Base-by-base conservation (phyloP, 495 filamentous ascomycete species). In the Bathelium albidoporum region DNA sequence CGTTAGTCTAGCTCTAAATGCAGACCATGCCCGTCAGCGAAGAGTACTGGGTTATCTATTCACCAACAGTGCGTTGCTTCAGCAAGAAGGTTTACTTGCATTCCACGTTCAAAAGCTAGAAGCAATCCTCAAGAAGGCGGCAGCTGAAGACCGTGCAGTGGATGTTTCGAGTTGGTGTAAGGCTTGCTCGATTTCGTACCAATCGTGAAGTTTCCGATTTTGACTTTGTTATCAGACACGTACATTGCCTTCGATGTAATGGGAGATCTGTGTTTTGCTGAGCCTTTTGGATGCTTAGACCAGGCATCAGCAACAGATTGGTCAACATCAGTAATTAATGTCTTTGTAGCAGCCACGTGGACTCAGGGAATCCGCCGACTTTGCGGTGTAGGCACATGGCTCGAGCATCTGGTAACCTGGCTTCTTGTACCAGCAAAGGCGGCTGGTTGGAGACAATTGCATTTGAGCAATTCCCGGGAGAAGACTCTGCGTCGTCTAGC, bases 281-380 rank as follows among this genome's bases (percentile, higher is more conserved):
- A 75, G 61, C 71, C 73, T 5, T 74, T 75, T 62, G 73, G 71
- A 36, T 73, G 70, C 41, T 66, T 75, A 52, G 66, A 71, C 14
- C 49, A 64, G n/a, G 60, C 64, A 28, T 20, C 24, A 2, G 28
- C 22, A 2, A 62, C 59, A 14, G 58, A 66, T 26, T 49, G 44
- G 44, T 49, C 44, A n/a, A 49, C 44, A 5, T 49, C 44, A 16
- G 44, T 41, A 16, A 32, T 16, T 29, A 61, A 64, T 55, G 32
- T 34, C 2, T 41, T 66, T n/a, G 32, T 28, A n/a, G 44, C 44
- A 49, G 44, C 44, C 20, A 49, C 44, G 9, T 49, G 44, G 44
- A 49, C 44, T 5, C 44, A 49, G 18, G 44, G 14, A 10, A 49
- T 49, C 14, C 44, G 44, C 44, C 44, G 44, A 20, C 44, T 49